Percentiles rank a stretch among this genome's conserved stretches.
Conservation (phyloP, 441 rosid species). For the Eruca vesicaria region DNA sequence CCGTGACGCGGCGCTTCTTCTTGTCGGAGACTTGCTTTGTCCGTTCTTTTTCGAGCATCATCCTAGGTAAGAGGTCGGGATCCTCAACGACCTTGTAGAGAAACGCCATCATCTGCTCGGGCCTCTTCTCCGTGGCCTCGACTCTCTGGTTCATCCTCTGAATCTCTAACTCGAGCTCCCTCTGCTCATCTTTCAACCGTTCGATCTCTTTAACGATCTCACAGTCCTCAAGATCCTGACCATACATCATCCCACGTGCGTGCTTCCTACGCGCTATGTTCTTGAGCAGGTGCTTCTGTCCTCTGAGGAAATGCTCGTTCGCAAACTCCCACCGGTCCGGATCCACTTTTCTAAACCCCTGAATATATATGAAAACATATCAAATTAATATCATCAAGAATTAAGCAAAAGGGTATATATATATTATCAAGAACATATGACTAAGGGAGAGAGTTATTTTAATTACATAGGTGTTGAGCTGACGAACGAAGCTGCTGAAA, state of each 20-base stretch:
- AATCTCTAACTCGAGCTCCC: constrained; percentile 52
- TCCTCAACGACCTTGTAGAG: constrained; percentile 71
- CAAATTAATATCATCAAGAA: not conserved
- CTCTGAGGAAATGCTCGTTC: constrained; percentile 65
- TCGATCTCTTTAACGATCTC: constrained; percentile 67
- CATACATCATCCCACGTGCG: constrained; percentile 35
- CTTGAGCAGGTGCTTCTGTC: constrained; percentile 53
- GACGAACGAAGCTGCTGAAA: constrained; percentile 88
- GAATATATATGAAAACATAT: not conserved
- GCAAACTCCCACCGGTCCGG: constrained; percentile 75
- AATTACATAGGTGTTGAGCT: constrained; percentile 70
- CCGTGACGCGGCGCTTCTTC: constrained; percentile 55
- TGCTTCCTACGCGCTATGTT: constrained; percentile 64
- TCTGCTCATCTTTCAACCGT: constrained; percentile 75
- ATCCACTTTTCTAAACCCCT: constrained; percentile 77
- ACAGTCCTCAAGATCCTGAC: constrained; percentile 58
- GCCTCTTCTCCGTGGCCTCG: constrained; percentile 79
- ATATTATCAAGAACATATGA: not conserved
- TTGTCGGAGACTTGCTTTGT: constrained; percentile 34
- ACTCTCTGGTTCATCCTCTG: constrained; percentile 66
- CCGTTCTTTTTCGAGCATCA: constrained; percentile 55
- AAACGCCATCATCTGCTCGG: constrained; percentile 70
- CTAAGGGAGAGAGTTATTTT: not conserved
- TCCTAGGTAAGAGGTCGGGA: constrained; percentile 72
- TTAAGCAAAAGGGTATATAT: no score